Evolutionary conservation across 2,329 filamentous ascomycete species (phyloP).

Genomic region (Acrocalymma vagum): DNA sequence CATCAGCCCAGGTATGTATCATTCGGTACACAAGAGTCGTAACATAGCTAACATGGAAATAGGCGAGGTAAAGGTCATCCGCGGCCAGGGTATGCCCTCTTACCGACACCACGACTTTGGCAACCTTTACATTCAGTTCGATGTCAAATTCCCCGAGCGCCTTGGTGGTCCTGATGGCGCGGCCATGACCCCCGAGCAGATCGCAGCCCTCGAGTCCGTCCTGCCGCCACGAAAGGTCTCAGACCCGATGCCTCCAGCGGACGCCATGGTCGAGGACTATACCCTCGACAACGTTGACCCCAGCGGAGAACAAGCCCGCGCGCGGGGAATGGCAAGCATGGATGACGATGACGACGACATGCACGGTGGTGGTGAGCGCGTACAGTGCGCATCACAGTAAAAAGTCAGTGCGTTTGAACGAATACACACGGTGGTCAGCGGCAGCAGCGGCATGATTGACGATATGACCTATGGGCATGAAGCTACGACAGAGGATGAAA

Average conservation of each 20-base stretch:
- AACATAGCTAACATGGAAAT: constrained; percentile 19
- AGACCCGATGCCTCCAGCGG: constrained; percentile 73
- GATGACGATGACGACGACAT: constrained; percentile 72
- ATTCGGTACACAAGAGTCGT: constrained; percentile 4
- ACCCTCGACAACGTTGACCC: constrained; percentile 85
- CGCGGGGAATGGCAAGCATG: constrained; percentile 69
- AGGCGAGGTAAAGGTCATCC: constrained; percentile 93
- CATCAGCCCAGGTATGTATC: constrained; percentile 82
- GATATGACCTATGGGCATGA: too few species aligned
- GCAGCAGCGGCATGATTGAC: too few species aligned
- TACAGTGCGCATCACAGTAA: constrained; percentile 91
- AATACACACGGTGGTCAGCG: too few species aligned
- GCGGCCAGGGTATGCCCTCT: constrained; percentile 97
- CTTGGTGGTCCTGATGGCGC: constrained; percentile 54
- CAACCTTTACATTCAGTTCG: constrained; percentile 97
- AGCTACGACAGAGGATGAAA: too few species aligned
- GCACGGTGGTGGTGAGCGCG: constrained; percentile 74
- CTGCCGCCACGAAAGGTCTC: constrained; percentile 74
- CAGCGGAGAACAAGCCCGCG: constrained; percentile 68
- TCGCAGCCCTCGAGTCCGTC: constrained; percentile 81
- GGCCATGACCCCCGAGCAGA: constrained; percentile 68
- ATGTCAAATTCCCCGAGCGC: constrained; percentile 88
- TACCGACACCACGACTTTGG: constrained; percentile 93
- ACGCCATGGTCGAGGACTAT: constrained; percentile 92
- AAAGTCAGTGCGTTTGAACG: too few species aligned